Percentiles rank a stretch among this genome's conserved stretches.
These are phyloP conservation scores for Lobulomyces angularis DNA, from an alignment of 192 early-diverging fungal genomes.

Conservation along the genomic window DNA sequence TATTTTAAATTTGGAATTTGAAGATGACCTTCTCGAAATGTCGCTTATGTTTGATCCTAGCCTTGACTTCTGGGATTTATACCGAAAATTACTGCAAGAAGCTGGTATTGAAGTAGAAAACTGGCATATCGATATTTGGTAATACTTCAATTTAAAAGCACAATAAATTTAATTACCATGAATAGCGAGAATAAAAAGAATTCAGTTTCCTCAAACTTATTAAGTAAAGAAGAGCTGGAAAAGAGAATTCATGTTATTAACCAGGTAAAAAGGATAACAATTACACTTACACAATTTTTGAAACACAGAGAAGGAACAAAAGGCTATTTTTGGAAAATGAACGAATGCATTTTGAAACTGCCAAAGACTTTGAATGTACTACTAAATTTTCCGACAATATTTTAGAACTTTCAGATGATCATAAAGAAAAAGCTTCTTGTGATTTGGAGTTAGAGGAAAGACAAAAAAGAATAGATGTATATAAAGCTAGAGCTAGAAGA, in stretches of 20 bases:
- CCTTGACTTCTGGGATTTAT: constrained; percentile 29
- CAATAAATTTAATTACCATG: background rate
- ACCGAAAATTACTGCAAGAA: too few species aligned
- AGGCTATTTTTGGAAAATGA: constrained; percentile 2
- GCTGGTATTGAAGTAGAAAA: constrained; percentile 1
- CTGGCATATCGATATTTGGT: constrained; percentile 6
- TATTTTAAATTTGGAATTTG: constrained; percentile 18
- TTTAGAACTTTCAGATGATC: too few species aligned
- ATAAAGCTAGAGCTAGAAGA: too few species aligned
- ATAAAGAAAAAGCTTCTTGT: too few species aligned
- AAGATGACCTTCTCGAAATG: constrained; percentile 28
- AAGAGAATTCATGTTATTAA: background rate
- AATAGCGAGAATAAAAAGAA: background rate
- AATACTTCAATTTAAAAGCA: background rate
- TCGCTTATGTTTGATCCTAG: constrained; percentile 28
- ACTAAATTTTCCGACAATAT: too few species aligned
- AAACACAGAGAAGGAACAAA: background rate
- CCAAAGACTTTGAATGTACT: too few species aligned
- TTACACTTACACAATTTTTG: constrained; percentile 5
- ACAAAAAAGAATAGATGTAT: too few species aligned
- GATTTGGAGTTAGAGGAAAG: too few species aligned
- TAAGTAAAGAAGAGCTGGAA: background rate
- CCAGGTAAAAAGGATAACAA: too few species aligned
- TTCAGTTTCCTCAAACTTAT: background rate
- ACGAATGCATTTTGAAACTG: too few species aligned